Percentiles rank a stretch among this genome's conserved stretches.
Evolutionary conservation across 805 yeast species (phyloP).

Genomic region (Wickerhamiella sergipiensis): DNA sequence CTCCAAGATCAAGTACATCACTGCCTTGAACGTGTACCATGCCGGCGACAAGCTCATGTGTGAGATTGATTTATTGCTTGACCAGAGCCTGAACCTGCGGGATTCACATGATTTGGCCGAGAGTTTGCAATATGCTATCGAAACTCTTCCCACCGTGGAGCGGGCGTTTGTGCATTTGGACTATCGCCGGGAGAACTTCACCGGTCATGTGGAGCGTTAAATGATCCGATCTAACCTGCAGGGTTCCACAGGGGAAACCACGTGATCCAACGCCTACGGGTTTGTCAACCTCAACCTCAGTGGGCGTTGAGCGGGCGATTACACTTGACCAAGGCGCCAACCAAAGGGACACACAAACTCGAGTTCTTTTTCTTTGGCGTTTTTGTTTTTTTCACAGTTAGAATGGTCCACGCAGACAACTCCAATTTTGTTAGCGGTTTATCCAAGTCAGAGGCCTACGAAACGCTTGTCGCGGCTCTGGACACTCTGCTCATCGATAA

Average conservation of each 20-base stretch:
- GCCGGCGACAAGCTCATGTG: slow-evolving; percentile 66
- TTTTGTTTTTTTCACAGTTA: not conserved
- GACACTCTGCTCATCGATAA: slow-evolving; percentile 51
- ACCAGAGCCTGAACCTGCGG: slow-evolving; percentile 36
- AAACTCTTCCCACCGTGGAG: slow-evolving; percentile 63
- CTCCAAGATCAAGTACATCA: slow-evolving; percentile 47
- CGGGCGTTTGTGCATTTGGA: slow-evolving; percentile 75
- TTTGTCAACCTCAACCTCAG: not conserved
- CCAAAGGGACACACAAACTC: no score
- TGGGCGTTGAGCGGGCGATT: not conserved
- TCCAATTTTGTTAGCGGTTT: slow-evolving; percentile 33
- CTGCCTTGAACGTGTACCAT: slow-evolving; percentile 58
- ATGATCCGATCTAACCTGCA: not conserved
- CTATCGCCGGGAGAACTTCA: slow-evolving; percentile 26
- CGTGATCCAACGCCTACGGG: not conserved
- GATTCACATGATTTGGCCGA: slow-evolving; percentile 75
- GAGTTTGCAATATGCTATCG: slow-evolving; percentile 67
- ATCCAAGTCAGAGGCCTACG: slow-evolving; percentile 38
- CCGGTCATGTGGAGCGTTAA: slow-evolving; percentile 23
- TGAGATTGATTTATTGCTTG: slow-evolving; percentile 59
- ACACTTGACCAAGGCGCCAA: not conserved
- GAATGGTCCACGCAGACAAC: slow-evolving; percentile 59
- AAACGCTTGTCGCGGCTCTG: slow-evolving; percentile 45
- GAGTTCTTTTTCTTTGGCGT: no score
- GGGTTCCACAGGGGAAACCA: not conserved